Base-by-base conservation (phyloP, 192 early-diverging fungal genomes). In the Entophlyctis helioformis region DNA sequence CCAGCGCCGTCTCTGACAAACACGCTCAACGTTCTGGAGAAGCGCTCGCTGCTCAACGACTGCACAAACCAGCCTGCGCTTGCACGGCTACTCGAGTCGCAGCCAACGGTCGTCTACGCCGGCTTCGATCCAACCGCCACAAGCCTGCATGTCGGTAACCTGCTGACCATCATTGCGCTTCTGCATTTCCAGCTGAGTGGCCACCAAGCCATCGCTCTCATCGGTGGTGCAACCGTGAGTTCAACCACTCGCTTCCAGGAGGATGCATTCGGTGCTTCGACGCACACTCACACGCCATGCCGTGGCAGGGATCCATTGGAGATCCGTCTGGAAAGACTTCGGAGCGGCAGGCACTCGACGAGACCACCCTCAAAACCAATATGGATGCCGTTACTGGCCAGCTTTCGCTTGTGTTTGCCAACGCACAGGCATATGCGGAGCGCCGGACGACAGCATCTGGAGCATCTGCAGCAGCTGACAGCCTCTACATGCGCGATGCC, bases 71-170 rank as follows among this genome's bases (percentile, higher is more conserved):
- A n/a, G n/a, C n/a, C n/a, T n/a, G n/a, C n/a, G n/a, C n/a, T n/a
- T n/a, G n/a, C n/a, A n/a, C n/a, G n/a, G n/a, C n/a, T n/a, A n/a
- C n/a, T n/a, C n/a, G n/a, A n/a, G n/a, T n/a, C n/a, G n/a, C n/a
- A n/a, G n/a, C n/a, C n/a, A n/a, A n/a, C n/a, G n/a, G n/a, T n/a
- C 9, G 56, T 92, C 23, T 97, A 97, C 57, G 81, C 82, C 56
- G 93, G 93, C 31, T 81, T 97, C 22, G 93, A 97, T 54, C 93
- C 93, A 10, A 97, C 89, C 0, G 93, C 93, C 18, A 57, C 57
- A n/a, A 84, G 81, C 50, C 62, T 94, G 20, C 93, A 97, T 50
- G 62, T 92, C 12, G 93, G 93, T 18, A 97, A 94, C 54, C 70
- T 97, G 48, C 67, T 91, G 3, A 72, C 83, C 13, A 61, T 94